Evolutionary conservation across 2,329 filamentous ascomycete genomes (phyloP), one percentile per base, ranked within the genome.

Genomic region (Juglanconis juglandina): DNA sequence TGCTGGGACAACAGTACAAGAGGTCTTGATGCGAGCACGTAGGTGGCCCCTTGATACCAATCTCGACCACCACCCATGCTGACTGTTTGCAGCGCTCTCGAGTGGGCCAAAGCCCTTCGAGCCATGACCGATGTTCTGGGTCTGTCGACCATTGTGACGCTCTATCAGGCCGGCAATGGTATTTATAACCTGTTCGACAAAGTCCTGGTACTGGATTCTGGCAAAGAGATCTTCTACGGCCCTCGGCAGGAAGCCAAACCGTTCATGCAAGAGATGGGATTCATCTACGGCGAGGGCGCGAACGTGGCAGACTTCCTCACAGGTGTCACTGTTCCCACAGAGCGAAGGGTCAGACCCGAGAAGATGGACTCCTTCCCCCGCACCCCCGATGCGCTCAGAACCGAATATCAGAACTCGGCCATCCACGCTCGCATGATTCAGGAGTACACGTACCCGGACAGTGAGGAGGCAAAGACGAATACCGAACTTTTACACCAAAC

Each of bases 111-210:
- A 66, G 81, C 83, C 2, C 72, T 89, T n/a, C 77, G 87, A 7
- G 81, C 83, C 5, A 77, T 89, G 79, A 88, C 87, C 0, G 85
- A 89, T 63, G 79, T 86, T 1, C 73, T 84, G 4, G 83, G 84
- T 0, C 73, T 87, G 4, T 75, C 84, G 0, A 81, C 84, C 0
- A 83, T 88, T 51, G 84, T 88, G 11, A 87, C 86, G 0, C 76
- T 89, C 0, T 90, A 91, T 68, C 88, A 90, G 68, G 87, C 88
- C 3, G 85, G 86, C 5, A 88, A 90, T 58, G 85, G 82, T 32
- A 89, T 90, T 61, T 89, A 88, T 69, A 76, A 88, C 33, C 77
- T 87, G 0, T 90, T 90, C 68, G 87, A 90, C 69, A 90, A 90
- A 68, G 86, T 89, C 0, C 76, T 90, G 0, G 81, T 90, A 8